Evolutionary conservation across 495 filamentous ascomycete genomes (phyloP).

Genomic region (Hyaloscypha variabilis): DNA sequence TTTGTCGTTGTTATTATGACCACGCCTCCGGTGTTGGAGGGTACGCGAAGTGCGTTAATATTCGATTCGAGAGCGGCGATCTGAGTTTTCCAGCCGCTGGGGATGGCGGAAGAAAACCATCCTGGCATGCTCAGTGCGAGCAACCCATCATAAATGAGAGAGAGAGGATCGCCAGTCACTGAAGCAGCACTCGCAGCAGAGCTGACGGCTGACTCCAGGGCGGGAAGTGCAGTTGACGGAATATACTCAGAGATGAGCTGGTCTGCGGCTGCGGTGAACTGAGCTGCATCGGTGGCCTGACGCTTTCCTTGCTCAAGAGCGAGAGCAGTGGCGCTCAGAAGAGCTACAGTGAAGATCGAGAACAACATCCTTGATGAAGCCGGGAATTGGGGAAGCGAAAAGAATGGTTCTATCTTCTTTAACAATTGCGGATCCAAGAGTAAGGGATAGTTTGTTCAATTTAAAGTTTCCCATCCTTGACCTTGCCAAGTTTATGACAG

Average conservation of each 20-base stretch:
- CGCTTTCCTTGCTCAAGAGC: conserved; percentile 14
- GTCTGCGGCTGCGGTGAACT: conserved; percentile 27
- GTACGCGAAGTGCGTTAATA: conserved; percentile 14
- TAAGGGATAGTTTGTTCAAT: background rate
- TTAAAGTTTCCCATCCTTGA: background rate
- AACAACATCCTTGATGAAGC: conserved; percentile 4
- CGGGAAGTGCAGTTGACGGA: conserved; percentile 10
- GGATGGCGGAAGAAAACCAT: conserved; percentile 28
- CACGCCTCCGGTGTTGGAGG: background rate
- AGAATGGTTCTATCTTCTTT: background rate
- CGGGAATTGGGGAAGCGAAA: background rate
- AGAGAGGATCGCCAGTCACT: conserved; percentile 20
- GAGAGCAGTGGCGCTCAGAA: conserved; percentile 13
- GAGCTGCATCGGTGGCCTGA: conserved; percentile 10
- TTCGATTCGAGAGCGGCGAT: conserved; percentile 15
- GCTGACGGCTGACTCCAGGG: conserved; percentile 14
- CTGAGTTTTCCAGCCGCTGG: conserved; percentile 15
- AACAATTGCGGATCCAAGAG: background rate
- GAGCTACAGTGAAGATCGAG: conserved; percentile 17
- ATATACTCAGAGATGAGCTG: conserved; percentile 28
- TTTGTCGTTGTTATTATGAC: conserved; percentile 14
- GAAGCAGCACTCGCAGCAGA: conserved; percentile 22
- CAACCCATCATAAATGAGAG: conserved; percentile 21
- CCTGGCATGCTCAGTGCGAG: conserved; percentile 12
- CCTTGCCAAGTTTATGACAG: conserved; percentile 12